Evolutionary conservation across 169 alveolate species (phyloP).

Genomic region (Plasmodium yoelii): DNA sequence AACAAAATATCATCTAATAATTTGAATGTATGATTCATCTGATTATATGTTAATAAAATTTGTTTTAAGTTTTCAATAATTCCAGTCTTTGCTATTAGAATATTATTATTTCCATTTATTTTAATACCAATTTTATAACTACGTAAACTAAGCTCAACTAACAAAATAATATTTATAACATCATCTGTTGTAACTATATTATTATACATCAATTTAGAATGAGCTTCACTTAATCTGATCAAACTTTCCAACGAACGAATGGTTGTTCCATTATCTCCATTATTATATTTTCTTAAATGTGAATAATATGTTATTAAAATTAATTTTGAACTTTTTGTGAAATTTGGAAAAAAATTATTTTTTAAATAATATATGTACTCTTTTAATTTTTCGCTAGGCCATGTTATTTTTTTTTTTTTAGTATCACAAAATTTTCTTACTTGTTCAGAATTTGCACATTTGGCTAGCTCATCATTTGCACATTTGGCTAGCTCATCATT

Average conservation of each 20-base stretch:
- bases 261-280: constrained; percentile 90
- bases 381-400: constrained; percentile 77
- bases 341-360: constrained; percentile 72
- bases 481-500: neutral
- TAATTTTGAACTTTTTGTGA: constrained; percentile 64
- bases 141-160: constrained; percentile 58
- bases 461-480: no score
- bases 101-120: constrained; percentile 21
- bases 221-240: constrained; percentile 94
- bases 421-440: neutral
- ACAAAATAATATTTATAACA: constrained; percentile 78
- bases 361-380: constrained; percentile 78
- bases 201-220: constrained; percentile 91
- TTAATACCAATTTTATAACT: constrained; percentile 57
- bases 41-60: constrained; percentile 17
- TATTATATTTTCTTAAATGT: constrained; percentile 44
- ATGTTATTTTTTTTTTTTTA: neutral
- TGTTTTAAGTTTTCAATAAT: constrained; percentile 25
- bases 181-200: constrained; percentile 85
- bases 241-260: constrained; percentile 92
- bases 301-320: constrained; percentile 78
- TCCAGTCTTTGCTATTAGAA: constrained; percentile 52
- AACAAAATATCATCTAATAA: constrained; percentile 67
- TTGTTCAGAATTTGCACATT: neutral
- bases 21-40: constrained; percentile 12